phyloP scores from a whole-genome alignment of 2,329 filamentous ascomycete genomes.

The Cytospora paraplurivora region DNA sequence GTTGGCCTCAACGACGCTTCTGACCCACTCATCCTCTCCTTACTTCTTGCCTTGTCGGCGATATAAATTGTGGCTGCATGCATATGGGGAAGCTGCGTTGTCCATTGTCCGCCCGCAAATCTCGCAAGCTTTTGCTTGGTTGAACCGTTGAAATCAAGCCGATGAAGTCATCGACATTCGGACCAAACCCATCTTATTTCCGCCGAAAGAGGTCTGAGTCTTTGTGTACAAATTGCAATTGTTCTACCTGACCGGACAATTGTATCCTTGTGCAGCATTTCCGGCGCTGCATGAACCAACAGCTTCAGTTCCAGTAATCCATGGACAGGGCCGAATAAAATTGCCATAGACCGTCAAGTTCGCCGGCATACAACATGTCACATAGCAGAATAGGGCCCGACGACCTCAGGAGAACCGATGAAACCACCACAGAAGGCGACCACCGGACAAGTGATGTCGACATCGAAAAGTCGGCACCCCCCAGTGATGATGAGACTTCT shows the following conservation, averaged over 20 bases:
- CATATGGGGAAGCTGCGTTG: not conserved
- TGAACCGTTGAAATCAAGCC: not conserved
- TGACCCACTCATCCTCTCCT: not conserved
- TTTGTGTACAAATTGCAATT: too few relatives aligned
- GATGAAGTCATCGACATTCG: not conserved
- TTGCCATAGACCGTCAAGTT: not conserved
- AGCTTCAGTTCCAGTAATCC: not conserved
- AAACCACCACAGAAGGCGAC: not conserved
- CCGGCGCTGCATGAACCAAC: not conserved
- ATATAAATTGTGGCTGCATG: not conserved
- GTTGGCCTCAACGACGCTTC: not conserved
- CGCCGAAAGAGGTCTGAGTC: too few relatives aligned
- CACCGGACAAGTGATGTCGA: slow-evolving; percentile 3
- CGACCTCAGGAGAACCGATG: not conserved
- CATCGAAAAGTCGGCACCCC: slow-evolving; percentile 6
- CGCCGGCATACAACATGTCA: not conserved
- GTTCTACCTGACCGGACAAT: not conserved
- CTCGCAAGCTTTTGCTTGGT: not conserved
- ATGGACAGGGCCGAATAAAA: not conserved
- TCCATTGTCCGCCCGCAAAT: not conserved
- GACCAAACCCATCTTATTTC: not conserved
- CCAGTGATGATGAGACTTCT: slow-evolving; percentile 4
- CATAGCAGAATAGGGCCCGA: not conserved
- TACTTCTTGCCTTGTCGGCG: not conserved
- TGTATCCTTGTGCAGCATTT: not conserved